These are phyloP conservation scores for Phytopythium vexans DNA, from an alignment of 352 stramenopile species.

Conservation along the genomic window DNA sequence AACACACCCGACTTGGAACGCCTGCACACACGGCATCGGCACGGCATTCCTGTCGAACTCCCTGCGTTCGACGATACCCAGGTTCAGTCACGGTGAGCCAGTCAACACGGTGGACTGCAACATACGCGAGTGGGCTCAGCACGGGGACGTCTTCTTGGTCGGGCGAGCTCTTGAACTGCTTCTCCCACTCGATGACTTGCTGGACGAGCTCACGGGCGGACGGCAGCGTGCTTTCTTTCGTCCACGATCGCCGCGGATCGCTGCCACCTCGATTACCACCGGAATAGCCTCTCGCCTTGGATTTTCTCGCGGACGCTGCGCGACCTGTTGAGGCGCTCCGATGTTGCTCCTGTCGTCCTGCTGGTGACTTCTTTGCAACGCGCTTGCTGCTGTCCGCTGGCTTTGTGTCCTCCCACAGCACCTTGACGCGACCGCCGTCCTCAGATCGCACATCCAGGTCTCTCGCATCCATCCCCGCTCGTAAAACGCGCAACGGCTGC, in stretches of 20 bases:
- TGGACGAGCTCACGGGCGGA: slow-evolving; percentile 11
- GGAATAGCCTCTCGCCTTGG: not conserved
- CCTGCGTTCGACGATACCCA: slow-evolving; percentile 1
- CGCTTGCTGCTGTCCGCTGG: not conserved
- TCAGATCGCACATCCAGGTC: too few species aligned
- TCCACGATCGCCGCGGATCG: not conserved
- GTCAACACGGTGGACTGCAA: not conserved
- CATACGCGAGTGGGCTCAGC: not conserved
- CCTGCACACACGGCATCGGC: not conserved
- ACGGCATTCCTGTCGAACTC: slow-evolving; percentile 5
- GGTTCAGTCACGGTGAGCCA: not conserved
- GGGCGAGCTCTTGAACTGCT: slow-evolving; percentile 11
- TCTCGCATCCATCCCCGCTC: too few species aligned
- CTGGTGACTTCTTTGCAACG: too few species aligned
- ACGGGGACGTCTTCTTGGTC: not conserved
- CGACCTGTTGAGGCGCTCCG: too few species aligned
- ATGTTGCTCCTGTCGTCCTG: not conserved
- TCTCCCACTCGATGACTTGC: slow-evolving; percentile 15
- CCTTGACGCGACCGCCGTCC: not conserved
- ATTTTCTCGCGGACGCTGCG: not conserved
- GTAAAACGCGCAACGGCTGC: too few species aligned
- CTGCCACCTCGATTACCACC: not conserved
- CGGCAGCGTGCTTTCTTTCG: not conserved
- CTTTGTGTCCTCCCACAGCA: slow-evolving; percentile 4
- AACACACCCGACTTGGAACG: slow-evolving; percentile 28